Base-by-base conservation (phyloP, 116 monocot species). In the Cymodocea nodosa region DNA sequence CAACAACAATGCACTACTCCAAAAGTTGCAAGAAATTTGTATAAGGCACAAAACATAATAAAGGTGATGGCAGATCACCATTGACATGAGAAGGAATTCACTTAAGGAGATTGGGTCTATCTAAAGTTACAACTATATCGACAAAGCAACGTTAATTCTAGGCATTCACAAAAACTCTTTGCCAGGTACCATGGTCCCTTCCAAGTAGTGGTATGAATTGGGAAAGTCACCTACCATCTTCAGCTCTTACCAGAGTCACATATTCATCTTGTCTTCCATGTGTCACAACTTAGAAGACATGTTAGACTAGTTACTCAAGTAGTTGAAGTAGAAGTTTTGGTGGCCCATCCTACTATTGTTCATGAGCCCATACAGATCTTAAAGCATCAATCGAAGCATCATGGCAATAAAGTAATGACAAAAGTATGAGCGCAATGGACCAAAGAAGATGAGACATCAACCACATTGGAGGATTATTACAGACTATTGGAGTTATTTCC, bases 191-290 rank as follows among this genome's bases (percentile, higher is more conserved):
- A 20, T 16, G 68, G 55, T 0, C 68, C 68, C 0, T 68, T 48
- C 53, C 12, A 35, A 8, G 15, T 68, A 14, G 1, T 25, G 5
- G 2, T 2, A 19, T 14, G 23, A 3, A 24, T 68, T 5, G 55
- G 55, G 3, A 15, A 5, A 0, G 36, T 68, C 0, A 55, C 36
- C 11, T 68, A 68, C 22, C 1, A 23, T 0, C 16, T 68, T 0
- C 0, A 1, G 0, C 22, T 56, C 0, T 55, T 22, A 6, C 1
- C 0, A 0, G 66, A 10, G 0, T 23, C 51, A 0, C 1, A 4
- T 4, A 66, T 66, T 9, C 66, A 52, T 15, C 66, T n/a, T 14
- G 51, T 66, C 0, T 66, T 66, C 11, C 9, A 66, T 66, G 51
- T 66, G 14, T 66, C 24, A 0, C 4, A 51, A 11, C 16, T 66